Percentiles rank a stretch among this genome's conserved stretches.
Conservation (phyloP, 2,329 filamentous ascomycete species). For the Aspergillus persii region DNA sequence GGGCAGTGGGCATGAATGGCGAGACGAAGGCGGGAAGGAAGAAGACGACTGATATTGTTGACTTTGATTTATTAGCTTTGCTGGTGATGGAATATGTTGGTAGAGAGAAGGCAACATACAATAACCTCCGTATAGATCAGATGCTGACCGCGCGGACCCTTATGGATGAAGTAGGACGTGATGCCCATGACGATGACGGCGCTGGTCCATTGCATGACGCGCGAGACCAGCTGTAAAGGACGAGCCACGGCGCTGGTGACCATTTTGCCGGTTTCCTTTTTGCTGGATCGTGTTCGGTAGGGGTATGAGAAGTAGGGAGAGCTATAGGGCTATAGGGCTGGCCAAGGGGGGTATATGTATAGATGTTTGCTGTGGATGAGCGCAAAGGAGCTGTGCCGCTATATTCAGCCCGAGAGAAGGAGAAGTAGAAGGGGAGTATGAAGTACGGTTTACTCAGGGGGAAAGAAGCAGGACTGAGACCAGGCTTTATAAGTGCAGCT, state of each 20-base stretch:
- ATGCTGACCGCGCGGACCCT: constrained; percentile 31
- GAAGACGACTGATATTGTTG: constrained; percentile 40
- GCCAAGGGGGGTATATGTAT: not conserved
- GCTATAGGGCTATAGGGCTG: not conserved
- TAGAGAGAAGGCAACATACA: constrained; percentile 24
- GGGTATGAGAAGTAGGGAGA: too few relatives aligned
- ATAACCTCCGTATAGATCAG: constrained; percentile 42
- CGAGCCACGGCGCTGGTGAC: constrained; percentile 27
- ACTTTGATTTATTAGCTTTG: constrained; percentile 10
- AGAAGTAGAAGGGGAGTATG: not conserved
- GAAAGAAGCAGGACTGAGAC: not conserved
- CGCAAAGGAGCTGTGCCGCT: not conserved
- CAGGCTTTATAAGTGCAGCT: constrained; percentile 4
- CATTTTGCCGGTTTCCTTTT: constrained; percentile 12
- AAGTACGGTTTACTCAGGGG: not conserved
- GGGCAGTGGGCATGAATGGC: constrained; percentile 37
- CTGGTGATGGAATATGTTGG: not conserved
- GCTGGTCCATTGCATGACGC: constrained; percentile 37
- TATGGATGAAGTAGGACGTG: constrained; percentile 39
- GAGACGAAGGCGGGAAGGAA: constrained; percentile 44
- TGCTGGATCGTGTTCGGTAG: not conserved
- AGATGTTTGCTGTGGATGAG: not conserved
- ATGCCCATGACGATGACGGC: constrained; percentile 44
- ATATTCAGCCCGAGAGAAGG: not conserved
- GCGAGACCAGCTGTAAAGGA: constrained; percentile 31